Percentiles rank a stretch among this genome's conserved stretches.
Conservation (phyloP, 495 filamentous ascomycete species). For the Trichoderma virens region DNA sequence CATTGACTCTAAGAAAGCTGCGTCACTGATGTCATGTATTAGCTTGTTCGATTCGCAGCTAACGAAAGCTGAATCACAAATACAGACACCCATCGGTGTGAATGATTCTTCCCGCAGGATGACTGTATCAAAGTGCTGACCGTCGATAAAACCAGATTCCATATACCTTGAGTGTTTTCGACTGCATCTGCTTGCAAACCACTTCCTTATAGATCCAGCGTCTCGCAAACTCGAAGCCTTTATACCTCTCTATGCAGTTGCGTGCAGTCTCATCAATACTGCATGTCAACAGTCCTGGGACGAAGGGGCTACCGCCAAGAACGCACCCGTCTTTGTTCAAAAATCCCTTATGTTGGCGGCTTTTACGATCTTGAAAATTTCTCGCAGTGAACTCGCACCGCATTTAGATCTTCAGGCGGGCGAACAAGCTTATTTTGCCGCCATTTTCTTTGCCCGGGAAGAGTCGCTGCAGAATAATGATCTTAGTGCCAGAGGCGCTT, state of each 20-base stretch:
- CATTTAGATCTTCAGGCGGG: constrained; percentile 30
- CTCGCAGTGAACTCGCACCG: constrained; percentile 26
- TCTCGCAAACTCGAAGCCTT: constrained; percentile 25
- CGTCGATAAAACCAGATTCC: constrained; percentile 19
- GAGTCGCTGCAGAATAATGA: constrained; percentile 35
- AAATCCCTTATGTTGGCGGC: constrained; percentile 31
- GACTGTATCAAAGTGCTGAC: neutral
- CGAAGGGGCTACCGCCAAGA: constrained; percentile 18
- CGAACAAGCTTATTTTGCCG: constrained; percentile 25
- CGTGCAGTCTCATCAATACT: constrained; percentile 31
- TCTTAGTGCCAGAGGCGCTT: constrained; percentile 26
- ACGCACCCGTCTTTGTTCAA: constrained; percentile 26
- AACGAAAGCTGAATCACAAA: neutral
- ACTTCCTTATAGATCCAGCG: constrained; percentile 35
- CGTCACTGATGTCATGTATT: neutral
- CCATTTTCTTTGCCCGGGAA: constrained; percentile 33
- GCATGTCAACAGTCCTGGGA: constrained; percentile 11
- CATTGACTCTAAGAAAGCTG: neutral
- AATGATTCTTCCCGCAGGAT: neutral
- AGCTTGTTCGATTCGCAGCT: neutral
- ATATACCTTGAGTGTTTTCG: constrained; percentile 26
- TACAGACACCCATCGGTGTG: neutral
- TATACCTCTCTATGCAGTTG: constrained; percentile 25
- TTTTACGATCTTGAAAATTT: constrained; percentile 30
- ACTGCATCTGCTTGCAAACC: constrained; percentile 33